Base-by-base conservation (phyloP, 176 grass and related monocot species). In the Coix lacrymajobi region DNA sequence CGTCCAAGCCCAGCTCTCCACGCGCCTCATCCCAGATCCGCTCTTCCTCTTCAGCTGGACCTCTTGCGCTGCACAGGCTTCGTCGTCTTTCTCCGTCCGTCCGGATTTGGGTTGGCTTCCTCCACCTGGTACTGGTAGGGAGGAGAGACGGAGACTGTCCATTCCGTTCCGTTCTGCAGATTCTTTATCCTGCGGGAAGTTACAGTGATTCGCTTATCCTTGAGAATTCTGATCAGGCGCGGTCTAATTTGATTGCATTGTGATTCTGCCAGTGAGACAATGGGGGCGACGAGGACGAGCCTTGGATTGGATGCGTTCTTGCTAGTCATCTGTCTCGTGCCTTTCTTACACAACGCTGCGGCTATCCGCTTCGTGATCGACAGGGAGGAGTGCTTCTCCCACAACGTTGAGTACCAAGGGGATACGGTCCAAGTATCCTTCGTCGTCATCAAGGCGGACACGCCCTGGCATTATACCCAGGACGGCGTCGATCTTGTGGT, bases 401-500 rank as follows among this genome's bases (percentile, higher is more conserved):
- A 98, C 71, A 81, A 84, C 22, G 91, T 93, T 12, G 92, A 92
- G 16, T 98, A 93, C 49, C 79, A 95, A 85, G 96, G 96, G 37
- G 96, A 98, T 69, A 98, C 83, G 3, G 73, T 98, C 80, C 89
- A 90, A 79, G 86, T 88, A 1, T 98, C 92, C 33, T 98, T 98
- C 43, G 96, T 98, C 22, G 92, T 98, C 37, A 98, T 98, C 67
- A 95, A 95, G 85, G 81, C 91, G 2, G 96, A 98, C 2, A 93
- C 88, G n/a, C 88, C 96, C 17, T 95, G 96, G 92, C 96, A 93
- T 86, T 98, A 90, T 66, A 86, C 81, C 4, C 85, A 91, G 37
- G 96, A 93, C 46, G 96, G 96, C 66, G 89, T 98, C 46, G 92
- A 98, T 86, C 87, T 98, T 80, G 92, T 95, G 96, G 96, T 98